Percentiles rank a stretch among this genome's conserved stretches.
These are phyloP conservation scores for Bromus sterilis DNA, from an alignment of 176 grass and related monocot genomes.

Conservation along the genomic window DNA sequence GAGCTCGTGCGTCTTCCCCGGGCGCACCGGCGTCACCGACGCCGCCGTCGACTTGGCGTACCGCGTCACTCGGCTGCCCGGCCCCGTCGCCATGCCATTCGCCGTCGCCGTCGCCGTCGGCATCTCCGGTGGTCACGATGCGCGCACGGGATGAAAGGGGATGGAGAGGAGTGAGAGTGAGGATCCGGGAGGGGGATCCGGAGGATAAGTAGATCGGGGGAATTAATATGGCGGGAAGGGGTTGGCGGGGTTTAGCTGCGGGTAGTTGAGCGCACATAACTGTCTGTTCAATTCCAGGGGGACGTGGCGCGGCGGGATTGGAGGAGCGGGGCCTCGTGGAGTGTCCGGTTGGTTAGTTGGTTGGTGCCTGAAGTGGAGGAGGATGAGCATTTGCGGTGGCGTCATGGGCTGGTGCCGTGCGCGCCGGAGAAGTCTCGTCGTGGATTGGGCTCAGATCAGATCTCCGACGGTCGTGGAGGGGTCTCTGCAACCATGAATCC, in stretches of 20 bases:
- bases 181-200: not conserved
- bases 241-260: slow-evolving; percentile 33
- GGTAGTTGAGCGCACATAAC: slow-evolving; percentile 49
- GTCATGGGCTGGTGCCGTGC: not conserved
- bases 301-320: not conserved
- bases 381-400: not conserved
- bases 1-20: slow-evolving; percentile 55
- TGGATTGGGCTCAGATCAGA: not conserved
- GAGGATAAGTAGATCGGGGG: not conserved
- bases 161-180: not conserved
- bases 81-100: slow-evolving; percentile 16
- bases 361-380: not conserved
- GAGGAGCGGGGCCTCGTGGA: not conserved
- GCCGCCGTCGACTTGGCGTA: slow-evolving; percentile 69
- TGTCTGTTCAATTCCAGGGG: not conserved
- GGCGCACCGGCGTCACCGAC: slow-evolving; percentile 52
- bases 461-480: not conserved
- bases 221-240: slow-evolving; percentile 25
- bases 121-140: slow-evolving; percentile 2
- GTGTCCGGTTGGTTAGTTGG: not conserved
- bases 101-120: not conserved
- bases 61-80: slow-evolving; percentile 47
- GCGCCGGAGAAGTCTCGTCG: not conserved
- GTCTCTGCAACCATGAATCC: not conserved
- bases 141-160: not conserved